Conservation (phyloP, 164 flowering plant species). For the Vitis riparia region DNA sequence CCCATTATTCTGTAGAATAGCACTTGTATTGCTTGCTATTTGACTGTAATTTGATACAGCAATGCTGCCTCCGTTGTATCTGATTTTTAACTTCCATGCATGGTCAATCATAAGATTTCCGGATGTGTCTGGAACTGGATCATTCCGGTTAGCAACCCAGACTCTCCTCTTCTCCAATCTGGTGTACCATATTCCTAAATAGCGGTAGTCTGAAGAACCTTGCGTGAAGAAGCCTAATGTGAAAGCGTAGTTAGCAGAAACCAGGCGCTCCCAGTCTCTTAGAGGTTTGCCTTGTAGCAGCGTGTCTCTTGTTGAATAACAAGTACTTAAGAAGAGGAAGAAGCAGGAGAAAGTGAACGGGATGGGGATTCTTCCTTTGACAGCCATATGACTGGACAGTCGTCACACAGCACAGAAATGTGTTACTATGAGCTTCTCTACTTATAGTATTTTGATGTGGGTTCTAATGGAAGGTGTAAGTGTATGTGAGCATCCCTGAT, state of each 20-base stretch:
- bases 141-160: slow-evolving; percentile 23
- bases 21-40: slow-evolving; percentile 2
- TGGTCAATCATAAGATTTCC: slow-evolving; percentile 11
- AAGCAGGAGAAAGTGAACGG: neutral
- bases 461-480: no score
- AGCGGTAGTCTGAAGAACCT: neutral
- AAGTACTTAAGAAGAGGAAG: neutral
- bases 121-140: neutral
- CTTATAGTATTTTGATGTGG: no score
- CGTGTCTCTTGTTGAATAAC: neutral
- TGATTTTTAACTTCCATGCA: slow-evolving; percentile 9
- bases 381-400: neutral
- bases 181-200: neutral
- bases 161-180: neutral
- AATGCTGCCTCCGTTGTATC: neutral
- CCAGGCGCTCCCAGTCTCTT: slow-evolving; percentile 3
- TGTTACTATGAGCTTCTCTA: no score
- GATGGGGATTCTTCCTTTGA: neutral
- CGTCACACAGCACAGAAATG: no score
- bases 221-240: slow-evolving; percentile 3
- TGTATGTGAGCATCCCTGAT: no score
- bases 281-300: neutral
- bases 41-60: neutral
- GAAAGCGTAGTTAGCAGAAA: slow-evolving; percentile 2
- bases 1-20: slow-evolving; percentile 23